Base-by-base conservation (phyloP, 2,329 filamentous ascomycete genomes). In the Thermoascus crustaceus region DNA sequence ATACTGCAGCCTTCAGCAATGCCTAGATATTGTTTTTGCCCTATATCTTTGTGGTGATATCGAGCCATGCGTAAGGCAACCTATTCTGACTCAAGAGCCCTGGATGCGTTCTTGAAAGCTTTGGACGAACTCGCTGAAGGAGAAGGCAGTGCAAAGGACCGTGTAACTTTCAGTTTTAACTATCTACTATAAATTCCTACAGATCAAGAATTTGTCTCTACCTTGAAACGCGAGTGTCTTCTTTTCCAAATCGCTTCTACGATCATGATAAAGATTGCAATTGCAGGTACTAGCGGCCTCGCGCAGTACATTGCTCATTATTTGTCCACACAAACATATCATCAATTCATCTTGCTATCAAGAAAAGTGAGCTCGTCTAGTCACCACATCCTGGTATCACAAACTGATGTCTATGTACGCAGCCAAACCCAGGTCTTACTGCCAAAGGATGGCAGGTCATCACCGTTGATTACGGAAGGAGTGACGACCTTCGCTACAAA, bases 291-390 rank as follows among this genome's bases (percentile, higher is more conserved):
- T 33, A 73, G 75, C 43, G 74, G 73, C 34, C 61, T 81, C 36
- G 75, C 75, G 36, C 67, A 71, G 41, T 61, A 71, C 21, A 70
- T 80, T 40, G 73, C 71, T 10, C 68, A 74, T 38, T 70, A 75
- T 49, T 69, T 87, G 20, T 71, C 73, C 19, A 59, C 65, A 17
- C 68, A 75, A 34, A 82, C 75, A 22, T 75, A 73, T 30, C 78
- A 86, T 56, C 73, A 78, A 33, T 70, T 85, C 29, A 68, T 87
- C 34, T 70, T 87, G n/a, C 61, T 87, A 19, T 85, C 82, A 14
- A 71, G 78, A 66, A 64, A 58, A 41, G 80, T 81, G 58, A 56
- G 69, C 61, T 10, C 14, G 16, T 13, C 14, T 19, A 22, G 10
- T 23, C 9, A 11, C 6, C 25, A 4, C 32, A 32, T 31, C 17